Conservation (phyloP, 116 monocot species). For the Papilionanthe hybrid region DNA sequence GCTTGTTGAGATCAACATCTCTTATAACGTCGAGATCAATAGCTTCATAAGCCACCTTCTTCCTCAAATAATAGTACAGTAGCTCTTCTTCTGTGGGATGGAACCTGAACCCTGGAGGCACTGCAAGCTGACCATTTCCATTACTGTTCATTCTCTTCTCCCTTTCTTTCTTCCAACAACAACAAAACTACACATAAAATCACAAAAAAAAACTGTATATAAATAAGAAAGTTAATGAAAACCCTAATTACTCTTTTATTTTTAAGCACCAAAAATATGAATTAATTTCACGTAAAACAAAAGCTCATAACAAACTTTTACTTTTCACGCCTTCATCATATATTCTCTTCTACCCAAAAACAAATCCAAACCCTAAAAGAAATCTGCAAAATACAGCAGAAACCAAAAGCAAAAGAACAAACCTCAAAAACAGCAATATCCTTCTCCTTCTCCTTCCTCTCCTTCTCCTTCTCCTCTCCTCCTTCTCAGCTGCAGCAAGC, state of each 20-base stretch:
- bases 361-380: no score
- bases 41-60: slow-evolving; percentile 85
- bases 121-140: slow-evolving; percentile 47
- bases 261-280: no score
- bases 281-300: no score
- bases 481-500: not conserved
- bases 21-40: slow-evolving; percentile 96
- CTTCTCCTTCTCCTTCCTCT: not conserved
- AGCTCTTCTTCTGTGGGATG: slow-evolving; percentile 96
- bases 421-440: not conserved
- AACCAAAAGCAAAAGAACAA: not conserved
- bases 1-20: slow-evolving; percentile 87
- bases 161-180: not conserved
- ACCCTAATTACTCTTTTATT: no score
- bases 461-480: not conserved
- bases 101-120: slow-evolving; percentile 92
- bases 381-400: not conserved
- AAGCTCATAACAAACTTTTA: no score
- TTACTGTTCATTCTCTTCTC: slow-evolving; percentile 27
- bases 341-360: no score
- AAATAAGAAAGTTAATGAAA: no score
- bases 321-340: no score
- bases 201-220: not conserved
- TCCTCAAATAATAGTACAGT: slow-evolving; percentile 89
- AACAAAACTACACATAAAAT: not conserved